Percentiles rank a stretch among this genome's conserved stretches.
Evolutionary conservation across 2,329 filamentous ascomycete genomes (phyloP).

Genomic region (Xylaria sp.): DNA sequence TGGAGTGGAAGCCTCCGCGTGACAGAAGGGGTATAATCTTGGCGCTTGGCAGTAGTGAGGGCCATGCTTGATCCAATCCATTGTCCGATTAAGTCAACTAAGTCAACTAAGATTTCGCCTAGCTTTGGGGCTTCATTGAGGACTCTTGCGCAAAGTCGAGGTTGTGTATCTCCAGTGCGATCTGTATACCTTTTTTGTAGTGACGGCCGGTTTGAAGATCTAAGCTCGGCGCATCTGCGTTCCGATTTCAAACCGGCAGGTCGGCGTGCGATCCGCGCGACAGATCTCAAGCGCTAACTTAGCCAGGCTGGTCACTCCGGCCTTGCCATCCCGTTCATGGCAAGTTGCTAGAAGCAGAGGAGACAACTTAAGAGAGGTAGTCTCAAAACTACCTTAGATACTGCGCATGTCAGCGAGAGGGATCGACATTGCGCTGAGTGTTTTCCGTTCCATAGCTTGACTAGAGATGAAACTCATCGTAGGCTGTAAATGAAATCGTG

Average conservation of each 20-base stretch:
- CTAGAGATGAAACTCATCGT: neutral
- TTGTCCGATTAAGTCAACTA: neutral
- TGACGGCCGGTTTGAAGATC: neutral
- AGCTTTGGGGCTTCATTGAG: neutral
- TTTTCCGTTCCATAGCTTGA: neutral
- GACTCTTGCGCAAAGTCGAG: neutral
- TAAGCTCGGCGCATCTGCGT: neutral
- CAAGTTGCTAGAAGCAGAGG: neutral
- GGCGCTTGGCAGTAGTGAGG: neutral
- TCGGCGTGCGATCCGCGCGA: neutral
- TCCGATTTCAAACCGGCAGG: neutral
- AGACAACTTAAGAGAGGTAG: neutral
- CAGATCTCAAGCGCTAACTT: neutral
- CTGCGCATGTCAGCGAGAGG: neutral
- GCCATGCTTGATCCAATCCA: neutral
- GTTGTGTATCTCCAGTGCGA: neutral
- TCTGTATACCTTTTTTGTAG: no score
- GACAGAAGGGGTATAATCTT: neutral
- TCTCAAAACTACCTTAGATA: neutral
- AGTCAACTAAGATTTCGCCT: neutral
- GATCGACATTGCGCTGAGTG: neutral
- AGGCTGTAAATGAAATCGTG: neutral
- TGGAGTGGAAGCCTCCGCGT: neutral
- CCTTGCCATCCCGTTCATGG: neutral
- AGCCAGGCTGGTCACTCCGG: neutral